Evolutionary conservation across 2,329 filamentous ascomycete species (phyloP), one percentile per base, ranked within the genome.

Genomic region (Scorias spongiosa): DNA sequence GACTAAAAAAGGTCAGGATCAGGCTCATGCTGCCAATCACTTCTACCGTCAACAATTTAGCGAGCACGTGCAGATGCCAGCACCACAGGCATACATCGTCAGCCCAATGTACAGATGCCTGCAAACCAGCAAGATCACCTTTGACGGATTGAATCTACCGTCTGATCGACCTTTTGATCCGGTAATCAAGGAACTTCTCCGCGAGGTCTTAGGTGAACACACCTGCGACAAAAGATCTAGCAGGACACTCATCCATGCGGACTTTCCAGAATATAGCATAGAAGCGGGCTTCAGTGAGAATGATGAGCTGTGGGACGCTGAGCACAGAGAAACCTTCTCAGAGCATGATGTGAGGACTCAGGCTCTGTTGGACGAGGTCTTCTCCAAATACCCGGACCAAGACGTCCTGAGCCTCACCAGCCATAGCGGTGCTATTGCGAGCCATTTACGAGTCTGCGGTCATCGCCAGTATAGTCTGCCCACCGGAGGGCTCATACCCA

Each of bases 201-300:
- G 80, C 28, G 81, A 84, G 59, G 72, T 74, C 2, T 74, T 84
- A 44, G 76, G 72, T 43, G 73, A 77, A 37, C 80, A 83, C 55
- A 82, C 79, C 0, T 85, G 81, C 56, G 77, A 84, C 59, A 69
- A 73, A 28, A 68, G 80, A 9, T 72, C 70, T 17, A 71, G 62
- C 51, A 72, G 67, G 53, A 66, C 69, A 0, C 67, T 69, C 46
- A 77, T 84, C 48, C 60, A 63, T 12, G 48, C 61, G 2, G 63
- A 67, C 3, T 75, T 76, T 41, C 76, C 76, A 0, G 56, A 50
- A 1, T 79, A 71, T 54, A 52, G 51, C 5, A 74, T 84, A 41
- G 80, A 84, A 59, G 56, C 62, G 1, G 75, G 74, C 0, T 83
- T 85, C 52, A 56, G 66, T 0, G 78, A 84, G 55, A 39, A 69